Evolutionary conservation across 2,329 filamentous ascomycete species (phyloP).

Genomic region (Nectriaceae sp.): DNA sequence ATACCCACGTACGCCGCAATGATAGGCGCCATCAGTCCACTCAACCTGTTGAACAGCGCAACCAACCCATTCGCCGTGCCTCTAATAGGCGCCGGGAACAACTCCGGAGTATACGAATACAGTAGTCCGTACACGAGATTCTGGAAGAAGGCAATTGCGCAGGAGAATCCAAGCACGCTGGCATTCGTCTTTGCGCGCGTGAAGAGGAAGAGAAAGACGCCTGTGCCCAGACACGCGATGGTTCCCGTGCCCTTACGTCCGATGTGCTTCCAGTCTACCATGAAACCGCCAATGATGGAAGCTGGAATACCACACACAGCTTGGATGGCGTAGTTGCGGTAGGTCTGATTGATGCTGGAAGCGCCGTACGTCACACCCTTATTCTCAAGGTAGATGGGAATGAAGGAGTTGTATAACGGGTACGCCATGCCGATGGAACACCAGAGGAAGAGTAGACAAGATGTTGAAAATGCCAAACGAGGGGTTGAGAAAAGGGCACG

Average conservation of each 20-base stretch:
- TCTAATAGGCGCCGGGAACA: slow-evolving; percentile 54
- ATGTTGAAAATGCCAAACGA: slow-evolving; percentile 54
- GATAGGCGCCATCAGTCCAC: slow-evolving; percentile 44
- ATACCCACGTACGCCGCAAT: slow-evolving; percentile 45
- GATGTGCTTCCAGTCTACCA: slow-evolving; percentile 19
- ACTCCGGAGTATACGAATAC: slow-evolving; percentile 12
- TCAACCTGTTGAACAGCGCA: slow-evolving; percentile 37
- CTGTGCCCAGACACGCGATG: slow-evolving; percentile 18
- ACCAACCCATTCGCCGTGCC: slow-evolving; percentile 53
- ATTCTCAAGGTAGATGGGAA: slow-evolving; percentile 31
- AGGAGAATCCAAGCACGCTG: slow-evolving; percentile 19
- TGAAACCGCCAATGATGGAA: slow-evolving; percentile 19
- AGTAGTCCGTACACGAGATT: slow-evolving; percentile 22
- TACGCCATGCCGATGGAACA: slow-evolving; percentile 60
- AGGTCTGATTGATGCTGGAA: slow-evolving; percentile 1
- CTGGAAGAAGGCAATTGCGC: slow-evolving; percentile 26
- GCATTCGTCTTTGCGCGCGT: slow-evolving; percentile 7
- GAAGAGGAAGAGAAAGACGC: slow-evolving; percentile 23
- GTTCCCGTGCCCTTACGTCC: slow-evolving; percentile 22
- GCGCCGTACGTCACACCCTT: slow-evolving; percentile 19
- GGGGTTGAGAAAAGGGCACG: slow-evolving; percentile 55
- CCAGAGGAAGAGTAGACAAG: slow-evolving; percentile 57
- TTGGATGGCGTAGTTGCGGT: slow-evolving; percentile 25
- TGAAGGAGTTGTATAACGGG: slow-evolving; percentile 56
- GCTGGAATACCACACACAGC: slow-evolving; percentile 23